Evolutionary conservation across 352 stramenopile genomes (phyloP), one percentile per base, ranked within the genome.

Genomic region (Globisporangium perplexum): DNA sequence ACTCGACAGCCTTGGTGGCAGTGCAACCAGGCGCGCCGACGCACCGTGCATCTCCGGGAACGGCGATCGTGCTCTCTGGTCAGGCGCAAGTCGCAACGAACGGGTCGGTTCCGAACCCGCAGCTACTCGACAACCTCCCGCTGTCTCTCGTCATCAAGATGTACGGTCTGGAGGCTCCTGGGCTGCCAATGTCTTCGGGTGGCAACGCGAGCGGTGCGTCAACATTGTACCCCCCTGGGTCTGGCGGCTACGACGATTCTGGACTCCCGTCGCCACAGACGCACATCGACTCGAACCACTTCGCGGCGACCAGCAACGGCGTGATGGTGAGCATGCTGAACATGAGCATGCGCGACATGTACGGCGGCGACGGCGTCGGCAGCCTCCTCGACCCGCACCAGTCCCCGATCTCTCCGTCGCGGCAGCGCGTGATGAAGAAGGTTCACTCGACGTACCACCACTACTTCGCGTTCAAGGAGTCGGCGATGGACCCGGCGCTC

Each of bases 261-360:
- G 42, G 49, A 24, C 17, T 57, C 14, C 49, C 42, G 17, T 57
- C 49, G 15, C 28, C 42, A 2, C 44, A 51, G 31, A 20, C 49
- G 4, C 50, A 75, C 55, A 74, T 82, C 12, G 77, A 89, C 43
- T 59, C 71, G 6, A 88, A 80, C 45, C 70, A 88, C 56, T 91
- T 88, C 55, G 69, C 65, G 20, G 62, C 65, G n/a, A 74, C 65
- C 10, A 72, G 52, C 48, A 65, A 74, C 30, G 71, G 71, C 14
- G 74, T 85, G 30, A 86, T 91, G 76, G 71, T 91, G 51, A 86
- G 74, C 28, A 83, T 87, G 68, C 67, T 89, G 18, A 89, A 88
- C 30, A 83, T 91, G 70, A 88, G 86, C 41, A 83, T 87, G 65
- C 65, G 76, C 6, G 81, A 91, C 59, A 88, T 88, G 57, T 89